Evolutionary conservation across 805 yeast species (phyloP).

Genomic region (Starmerella asiatica): DNA sequence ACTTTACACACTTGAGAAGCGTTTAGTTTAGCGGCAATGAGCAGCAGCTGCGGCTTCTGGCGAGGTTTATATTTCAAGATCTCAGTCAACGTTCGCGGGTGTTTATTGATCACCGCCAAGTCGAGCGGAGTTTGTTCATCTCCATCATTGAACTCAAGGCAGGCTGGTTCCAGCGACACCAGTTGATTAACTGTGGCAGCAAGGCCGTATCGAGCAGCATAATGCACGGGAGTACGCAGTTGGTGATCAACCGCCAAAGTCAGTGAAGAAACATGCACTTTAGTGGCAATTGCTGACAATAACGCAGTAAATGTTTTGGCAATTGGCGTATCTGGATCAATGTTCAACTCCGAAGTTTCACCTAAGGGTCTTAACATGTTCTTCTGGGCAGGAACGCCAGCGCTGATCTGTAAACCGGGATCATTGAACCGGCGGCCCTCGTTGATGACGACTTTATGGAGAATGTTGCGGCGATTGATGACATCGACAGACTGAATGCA

Average conservation of each 20-base stretch:
- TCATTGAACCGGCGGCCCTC: conserved; percentile 40
- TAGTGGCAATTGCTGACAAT: not conserved
- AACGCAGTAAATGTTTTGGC: not conserved
- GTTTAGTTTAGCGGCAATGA: conserved; percentile 56
- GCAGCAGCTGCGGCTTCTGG: conserved; percentile 30
- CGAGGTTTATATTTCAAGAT: conserved; percentile 33
- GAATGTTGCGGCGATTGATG: conserved; percentile 66
- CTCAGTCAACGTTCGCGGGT: conserved; percentile 58
- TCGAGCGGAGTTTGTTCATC: conserved; percentile 74
- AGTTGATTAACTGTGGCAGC: conserved; percentile 47
- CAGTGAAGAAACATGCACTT: not conserved
- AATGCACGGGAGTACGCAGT: conserved; percentile 75
- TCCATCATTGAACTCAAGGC: conserved; percentile 36
- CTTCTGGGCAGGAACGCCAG: conserved; percentile 7
- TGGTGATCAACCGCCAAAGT: conserved; percentile 60
- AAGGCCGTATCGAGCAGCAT: conserved; percentile 77
- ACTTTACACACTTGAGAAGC: conserved; percentile 42
- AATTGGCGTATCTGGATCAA: not conserved
- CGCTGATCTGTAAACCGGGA: conserved; percentile 6
- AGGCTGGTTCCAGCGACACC: conserved; percentile 28
- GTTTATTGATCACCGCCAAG: conserved; percentile 67
- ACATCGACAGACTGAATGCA: conserved; percentile 45
- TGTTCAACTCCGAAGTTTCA: not conserved
- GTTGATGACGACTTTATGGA: conserved; percentile 71
- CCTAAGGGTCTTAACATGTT: not conserved